Evolutionary conservation across 441 rosid genomes (phyloP), one percentile per base, ranked within the genome.

Genomic region (Mallotus japonicus): DNA sequence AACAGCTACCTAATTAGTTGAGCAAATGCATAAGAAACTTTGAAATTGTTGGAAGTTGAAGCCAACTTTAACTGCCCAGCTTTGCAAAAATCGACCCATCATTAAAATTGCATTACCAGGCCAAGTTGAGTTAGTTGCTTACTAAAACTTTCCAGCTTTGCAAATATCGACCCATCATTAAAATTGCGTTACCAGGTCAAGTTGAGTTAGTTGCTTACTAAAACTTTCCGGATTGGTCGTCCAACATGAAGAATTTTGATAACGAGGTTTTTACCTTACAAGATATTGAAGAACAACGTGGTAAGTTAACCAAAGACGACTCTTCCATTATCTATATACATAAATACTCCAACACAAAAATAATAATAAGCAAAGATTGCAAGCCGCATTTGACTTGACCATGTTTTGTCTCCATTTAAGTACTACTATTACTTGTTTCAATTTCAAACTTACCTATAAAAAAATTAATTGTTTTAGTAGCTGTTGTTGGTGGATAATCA

Each of bases 371-470:
- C 44, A 66, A 67, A 53, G 32, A 50, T 50, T 54, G 61, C 62
- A 54, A 67, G 60, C 62, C 50, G 49, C 50, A 50, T 32, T 67
- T 54, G 71, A 54, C 71, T 17, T 54, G 58, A 54, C 58, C 22
- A 16, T 28, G 0, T 0, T 22, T 50, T 5, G 53, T 22, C 40
- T 15, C 56, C 19, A 16, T 40, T 40, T 22, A 10, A 1, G 54
- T 0, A n/a, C n/a, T n/a, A n/a, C n/a, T n/a, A n/a, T n/a, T n/a
- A 7, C 49, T 44, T 44, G 49, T 44, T 44, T 44, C 49, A 44
- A 44, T 44, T 44, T 44, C 49, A 44, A 44, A 44, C 49, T 44
- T 10, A 7, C 49, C 6, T 44, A 8, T 7, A 44, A 44, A 44
- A 44, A 44, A 7, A 15, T 22, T 37, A 59, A 20, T 6, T 50